Evolutionary conservation across 805 yeast genomes (phyloP).

Genomic region (Lipomyces yamadae): DNA sequence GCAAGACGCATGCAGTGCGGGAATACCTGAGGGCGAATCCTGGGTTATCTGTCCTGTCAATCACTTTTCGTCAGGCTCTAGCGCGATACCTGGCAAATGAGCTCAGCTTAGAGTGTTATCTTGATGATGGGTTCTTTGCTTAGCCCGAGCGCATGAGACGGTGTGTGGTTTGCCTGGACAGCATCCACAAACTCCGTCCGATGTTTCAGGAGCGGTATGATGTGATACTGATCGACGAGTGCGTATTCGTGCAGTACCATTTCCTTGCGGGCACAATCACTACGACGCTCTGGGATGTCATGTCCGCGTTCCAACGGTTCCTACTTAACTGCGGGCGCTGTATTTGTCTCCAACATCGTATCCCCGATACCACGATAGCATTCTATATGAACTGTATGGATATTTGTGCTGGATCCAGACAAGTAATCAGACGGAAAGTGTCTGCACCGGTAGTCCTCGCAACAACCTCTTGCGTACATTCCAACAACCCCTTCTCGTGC

Average conservation of each 20-base stretch:
- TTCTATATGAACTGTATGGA: too few relatives aligned
- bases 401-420: too few relatives aligned
- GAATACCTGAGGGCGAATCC: background rate
- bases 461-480: too few relatives aligned
- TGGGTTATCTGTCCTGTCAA: background rate
- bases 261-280: conserved; percentile 9
- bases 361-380: too few relatives aligned
- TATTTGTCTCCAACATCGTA: too few relatives aligned
- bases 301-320: background rate
- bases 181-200: background rate
- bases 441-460: too few relatives aligned
- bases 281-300: conserved; percentile 5
- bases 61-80: conserved; percentile 10
- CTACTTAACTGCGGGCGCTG: too few relatives aligned
- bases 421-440: too few relatives aligned
- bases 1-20: conserved; percentile 6
- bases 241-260: conserved; percentile 10
- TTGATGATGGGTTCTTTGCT: background rate
- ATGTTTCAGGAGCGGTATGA: background rate
- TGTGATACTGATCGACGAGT: conserved; percentile 11
- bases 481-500: too few relatives aligned
- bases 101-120: background rate
- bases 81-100: background rate
- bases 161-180: background rate
- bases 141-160: too few relatives aligned